A percentile compares a stretch with the other conserved stretches of the same genome.
phyloP scores from a whole-genome alignment of 768 basidiomycete species.

The Lyophyllum semitale region DNA sequence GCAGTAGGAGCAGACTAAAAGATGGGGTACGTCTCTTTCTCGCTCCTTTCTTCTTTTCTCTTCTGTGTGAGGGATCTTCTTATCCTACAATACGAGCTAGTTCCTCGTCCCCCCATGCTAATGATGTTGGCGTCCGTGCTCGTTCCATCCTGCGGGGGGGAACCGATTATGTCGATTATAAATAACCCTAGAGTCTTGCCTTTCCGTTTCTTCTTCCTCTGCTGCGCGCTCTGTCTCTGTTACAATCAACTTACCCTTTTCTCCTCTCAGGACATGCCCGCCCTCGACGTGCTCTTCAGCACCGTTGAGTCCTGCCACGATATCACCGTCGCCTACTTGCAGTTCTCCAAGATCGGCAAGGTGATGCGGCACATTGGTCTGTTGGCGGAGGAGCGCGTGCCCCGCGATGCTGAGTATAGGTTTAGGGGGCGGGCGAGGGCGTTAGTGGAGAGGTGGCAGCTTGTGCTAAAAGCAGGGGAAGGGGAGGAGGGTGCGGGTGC shows the following conservation, averaged over 20 bases:
- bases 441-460: constrained; percentile 64
- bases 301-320: constrained; percentile 68
- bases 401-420: constrained; percentile 53
- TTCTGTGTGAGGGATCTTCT: too few species aligned
- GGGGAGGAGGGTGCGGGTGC: constrained; percentile 2
- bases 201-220: too few species aligned
- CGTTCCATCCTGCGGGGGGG: too few species aligned
- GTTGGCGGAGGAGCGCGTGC: constrained; percentile 48
- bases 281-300: constrained; percentile 63
- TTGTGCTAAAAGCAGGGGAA: constrained; percentile 31
- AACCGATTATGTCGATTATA: too few species aligned
- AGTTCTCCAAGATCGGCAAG: constrained; percentile 75
- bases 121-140: too few species aligned
- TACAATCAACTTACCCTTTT: background rate
- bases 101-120: too few species aligned
- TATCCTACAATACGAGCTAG: too few species aligned
- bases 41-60: background rate
- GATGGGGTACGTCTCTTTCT: constrained; percentile 7
- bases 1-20: constrained; percentile 16
- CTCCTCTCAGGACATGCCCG: constrained; percentile 68
- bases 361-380: constrained; percentile 79
- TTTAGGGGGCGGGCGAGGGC: constrained; percentile 65
- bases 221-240: too few species aligned
- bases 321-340: constrained; percentile 72
- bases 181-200: too few species aligned